Evolutionary conservation across 805 yeast species (phyloP).

Genomic region (Metschnikowia reukaufii): DNA sequence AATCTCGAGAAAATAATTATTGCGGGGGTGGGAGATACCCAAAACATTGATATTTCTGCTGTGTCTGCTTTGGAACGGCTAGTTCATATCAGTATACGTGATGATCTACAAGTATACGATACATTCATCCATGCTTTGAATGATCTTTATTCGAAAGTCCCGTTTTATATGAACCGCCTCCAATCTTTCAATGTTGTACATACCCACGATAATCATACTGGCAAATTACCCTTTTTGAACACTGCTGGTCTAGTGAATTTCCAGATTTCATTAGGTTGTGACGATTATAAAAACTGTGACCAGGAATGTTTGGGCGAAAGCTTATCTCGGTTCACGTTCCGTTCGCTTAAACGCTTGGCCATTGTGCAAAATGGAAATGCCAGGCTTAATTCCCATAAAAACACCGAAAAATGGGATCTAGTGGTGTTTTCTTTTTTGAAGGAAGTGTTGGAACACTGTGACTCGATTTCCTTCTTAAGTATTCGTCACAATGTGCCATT

Average conservation of each 20-base stretch:
- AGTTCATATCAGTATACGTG: constrained; percentile 9
- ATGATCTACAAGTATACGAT: constrained; percentile 10
- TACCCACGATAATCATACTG: constrained; percentile 15
- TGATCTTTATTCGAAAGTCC: constrained; percentile 11
- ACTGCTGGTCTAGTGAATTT: constrained; percentile 34
- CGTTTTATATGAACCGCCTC: constrained; percentile 17
- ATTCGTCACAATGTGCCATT: constrained; percentile 60
- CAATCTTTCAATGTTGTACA: constrained; percentile 29
- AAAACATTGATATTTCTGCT: neutral
- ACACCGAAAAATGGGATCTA: constrained; percentile 55
- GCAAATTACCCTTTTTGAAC: constrained; percentile 19
- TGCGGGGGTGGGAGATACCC: constrained; percentile 8
- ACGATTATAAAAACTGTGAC: constrained; percentile 38
- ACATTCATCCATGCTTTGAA: constrained; percentile 7
- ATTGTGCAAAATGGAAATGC: constrained; percentile 34
- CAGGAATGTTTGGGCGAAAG: constrained; percentile 45
- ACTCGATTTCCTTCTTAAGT: constrained; percentile 40
- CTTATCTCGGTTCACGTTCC: constrained; percentile 32
- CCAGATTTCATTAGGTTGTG: constrained; percentile 52
- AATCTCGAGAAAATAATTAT: constrained; percentile 13
- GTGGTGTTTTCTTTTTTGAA: constrained; percentile 36
- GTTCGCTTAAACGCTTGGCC: constrained; percentile 37
- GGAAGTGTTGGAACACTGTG: constrained; percentile 25
- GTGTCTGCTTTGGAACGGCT: constrained; percentile 11
- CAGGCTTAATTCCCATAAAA: constrained; percentile 32